phyloP scores from a whole-genome alignment of 164 flowering plant genomes.

The Piper longum region DNA sequence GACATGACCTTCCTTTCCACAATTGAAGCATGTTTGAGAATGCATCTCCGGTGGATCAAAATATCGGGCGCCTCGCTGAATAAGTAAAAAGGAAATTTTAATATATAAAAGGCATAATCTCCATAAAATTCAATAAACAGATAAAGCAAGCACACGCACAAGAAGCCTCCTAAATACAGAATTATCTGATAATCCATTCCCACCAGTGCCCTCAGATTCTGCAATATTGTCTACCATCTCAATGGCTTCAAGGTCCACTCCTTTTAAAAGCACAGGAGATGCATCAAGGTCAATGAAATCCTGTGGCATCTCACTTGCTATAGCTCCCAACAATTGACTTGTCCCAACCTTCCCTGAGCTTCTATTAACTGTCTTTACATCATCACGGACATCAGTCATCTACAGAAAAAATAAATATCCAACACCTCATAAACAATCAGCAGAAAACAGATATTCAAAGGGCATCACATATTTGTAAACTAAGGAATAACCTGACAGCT shows the following conservation, averaged over 20 bases:
- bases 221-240: not conserved
- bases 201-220: slow-evolving; percentile 13
- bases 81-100: not conserved
- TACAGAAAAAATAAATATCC: not conserved
- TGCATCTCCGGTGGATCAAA: slow-evolving; percentile 45
- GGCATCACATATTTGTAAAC: not conserved
- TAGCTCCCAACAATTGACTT: not conserved
- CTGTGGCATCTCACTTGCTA: not conserved
- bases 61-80: slow-evolving; percentile 58
- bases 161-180: slow-evolving; percentile 38
- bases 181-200: slow-evolving; percentile 25
- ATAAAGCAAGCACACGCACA: slow-evolving; percentile 26
- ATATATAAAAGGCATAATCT: too few relatives aligned
- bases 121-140: too few relatives aligned
- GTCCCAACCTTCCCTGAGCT: not conserved
- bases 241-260: not conserved
- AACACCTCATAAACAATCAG: not conserved
- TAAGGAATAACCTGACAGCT: too few relatives aligned
- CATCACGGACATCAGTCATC: not conserved
- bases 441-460: not conserved
- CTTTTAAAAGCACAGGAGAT: not conserved
- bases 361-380: not conserved
- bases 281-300: not conserved
- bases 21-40: slow-evolving; percentile 36
- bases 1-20: slow-evolving; percentile 53